Evolutionary conservation across 2,329 filamentous ascomycete species (phyloP), one percentile per base, ranked within the genome.

Genomic region (Cladosporium sp.): DNA sequence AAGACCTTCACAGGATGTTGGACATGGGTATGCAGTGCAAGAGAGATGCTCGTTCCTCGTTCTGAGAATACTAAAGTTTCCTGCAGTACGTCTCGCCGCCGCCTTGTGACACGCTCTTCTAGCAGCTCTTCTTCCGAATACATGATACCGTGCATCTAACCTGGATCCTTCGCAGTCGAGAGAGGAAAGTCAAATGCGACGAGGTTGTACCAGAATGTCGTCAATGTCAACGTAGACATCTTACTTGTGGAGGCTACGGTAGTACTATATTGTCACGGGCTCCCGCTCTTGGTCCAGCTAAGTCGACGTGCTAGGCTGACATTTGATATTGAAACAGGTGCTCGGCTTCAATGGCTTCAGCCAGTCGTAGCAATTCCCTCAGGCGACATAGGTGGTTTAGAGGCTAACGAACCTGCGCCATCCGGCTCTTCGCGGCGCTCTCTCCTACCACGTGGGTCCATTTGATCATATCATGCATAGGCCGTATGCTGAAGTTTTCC

Each of bases 1-100:
- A 61, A 61, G 30, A 61, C 58, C 16, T 61, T 61, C 28, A 61
- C 58, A 23, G 58, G 58, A 16, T 61, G 58, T 14, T 61, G 58
- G 58, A 61, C 58, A n/a, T 61, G 58, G 34, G 34, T 36, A 36
- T 36, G 34, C 3, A 36, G 18, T 36, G 34, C 34, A 16, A 36
- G 34, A 36, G 4, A 36, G 5, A 36, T 14, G 34, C 6, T 36
- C 34, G 34, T 16, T 36, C 34, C 34, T 36, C 13, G 14, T 3
- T 16, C 4, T 36, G 14, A 36, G 14, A 18, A 36, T 36, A 6
- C 34, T 36, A 36, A 36, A 36, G 34, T 6, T 36, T 13, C 13
- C 18, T 36, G 34, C 34, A 36, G 34, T 36, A 36, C 18, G 34
- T 18, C 5, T 16, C 3, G 18, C 13, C 34, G 3, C 13, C 34